These are phyloP conservation scores for Catunica adiposa DNA, from an alignment of 2,329 filamentous ascomycete species.

Conservation along the genomic window DNA sequence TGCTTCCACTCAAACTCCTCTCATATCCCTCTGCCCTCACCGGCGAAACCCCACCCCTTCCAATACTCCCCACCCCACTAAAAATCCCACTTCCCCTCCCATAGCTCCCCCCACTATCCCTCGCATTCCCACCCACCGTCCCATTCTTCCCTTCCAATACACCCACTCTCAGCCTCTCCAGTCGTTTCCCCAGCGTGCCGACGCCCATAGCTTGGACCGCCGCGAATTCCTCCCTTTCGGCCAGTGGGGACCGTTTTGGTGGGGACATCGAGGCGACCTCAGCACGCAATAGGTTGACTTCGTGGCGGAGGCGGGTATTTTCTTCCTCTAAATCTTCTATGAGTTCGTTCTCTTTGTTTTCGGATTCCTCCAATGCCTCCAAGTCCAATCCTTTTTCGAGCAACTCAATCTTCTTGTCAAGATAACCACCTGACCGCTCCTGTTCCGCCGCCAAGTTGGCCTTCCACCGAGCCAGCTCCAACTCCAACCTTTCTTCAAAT, in stretches of 20 bases:
- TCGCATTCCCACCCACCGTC: too few species aligned
- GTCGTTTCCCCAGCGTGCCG: slow-evolving; percentile 7
- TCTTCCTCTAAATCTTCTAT: slow-evolving; percentile 52
- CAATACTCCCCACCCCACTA: background rate
- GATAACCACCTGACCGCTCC: slow-evolving; percentile 66
- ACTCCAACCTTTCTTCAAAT: slow-evolving; percentile 60
- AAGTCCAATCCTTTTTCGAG: slow-evolving; percentile 32
- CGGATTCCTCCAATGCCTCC: slow-evolving; percentile 24
- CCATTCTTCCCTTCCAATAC: background rate
- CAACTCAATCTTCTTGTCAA: slow-evolving; percentile 69
- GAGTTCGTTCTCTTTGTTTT: slow-evolving; percentile 40
- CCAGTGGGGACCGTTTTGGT: slow-evolving; percentile 38
- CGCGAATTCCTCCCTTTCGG: slow-evolving; percentile 34
- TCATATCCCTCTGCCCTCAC: background rate
- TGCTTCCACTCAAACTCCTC: slow-evolving; percentile 1
- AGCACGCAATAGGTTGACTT: slow-evolving; percentile 47
- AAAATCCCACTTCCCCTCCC: background rate
- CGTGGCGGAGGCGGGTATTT: slow-evolving; percentile 50
- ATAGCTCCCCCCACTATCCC: background rate
- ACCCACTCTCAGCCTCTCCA: slow-evolving; percentile 9
- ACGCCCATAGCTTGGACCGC: slow-evolving; percentile 7
- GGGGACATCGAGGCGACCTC: slow-evolving; percentile 49
- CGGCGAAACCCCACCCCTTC: background rate
- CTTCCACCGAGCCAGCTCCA: slow-evolving; percentile 71
- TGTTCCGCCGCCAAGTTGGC: slow-evolving; percentile 59